Percentiles rank a stretch among this genome's conserved stretches.
These are phyloP conservation scores for Lagenidium sp. DNA, from an alignment of 352 stramenopile genomes.

Conservation along the genomic window DNA sequence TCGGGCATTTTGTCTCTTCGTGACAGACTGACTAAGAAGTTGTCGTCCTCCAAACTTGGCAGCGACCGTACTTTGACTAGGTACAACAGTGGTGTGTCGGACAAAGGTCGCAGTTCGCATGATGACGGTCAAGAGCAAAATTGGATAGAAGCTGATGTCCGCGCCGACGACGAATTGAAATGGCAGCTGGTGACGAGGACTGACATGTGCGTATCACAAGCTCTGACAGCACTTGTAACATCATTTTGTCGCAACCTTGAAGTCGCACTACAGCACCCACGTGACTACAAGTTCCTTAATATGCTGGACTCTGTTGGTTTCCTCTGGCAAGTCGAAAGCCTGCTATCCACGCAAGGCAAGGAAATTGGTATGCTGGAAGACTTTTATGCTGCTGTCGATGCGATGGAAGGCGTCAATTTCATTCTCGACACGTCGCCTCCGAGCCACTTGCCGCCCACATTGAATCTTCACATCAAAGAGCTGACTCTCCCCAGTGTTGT, in stretches of 20 bases:
- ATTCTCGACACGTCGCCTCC: constrained; percentile 58
- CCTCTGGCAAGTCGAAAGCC: constrained; percentile 86
- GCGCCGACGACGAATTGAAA: constrained; percentile 46
- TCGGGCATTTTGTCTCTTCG: constrained; percentile 63
- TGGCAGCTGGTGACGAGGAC: constrained; percentile 74
- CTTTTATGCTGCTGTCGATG: constrained; percentile 70
- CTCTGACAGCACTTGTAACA: constrained; percentile 55
- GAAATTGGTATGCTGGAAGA: constrained; percentile 95
- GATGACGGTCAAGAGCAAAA: constrained; percentile 16
- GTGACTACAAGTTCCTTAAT: constrained; percentile 40
- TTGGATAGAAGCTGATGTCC: constrained; percentile 43
- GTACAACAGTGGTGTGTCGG: constrained; percentile 36
- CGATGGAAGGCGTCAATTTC: constrained; percentile 60
- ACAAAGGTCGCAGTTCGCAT: too few relatives aligned
- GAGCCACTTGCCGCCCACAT: constrained; percentile 45
- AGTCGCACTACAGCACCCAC: constrained; percentile 54
- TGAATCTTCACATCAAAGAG: constrained; percentile 76
- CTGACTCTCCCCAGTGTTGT: constrained; percentile 61
- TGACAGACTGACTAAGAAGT: constrained; percentile 37
- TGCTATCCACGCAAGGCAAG: constrained; percentile 92
- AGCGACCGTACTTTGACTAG: too few relatives aligned
- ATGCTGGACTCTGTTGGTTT: constrained; percentile 65
- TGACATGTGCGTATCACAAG: constrained; percentile 76
- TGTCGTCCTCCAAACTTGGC: too few relatives aligned
- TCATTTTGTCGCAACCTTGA: constrained; percentile 72